Conservation (phyloP, 2,329 filamentous ascomycete genomes). For the Claviceps arundinis region DNA sequence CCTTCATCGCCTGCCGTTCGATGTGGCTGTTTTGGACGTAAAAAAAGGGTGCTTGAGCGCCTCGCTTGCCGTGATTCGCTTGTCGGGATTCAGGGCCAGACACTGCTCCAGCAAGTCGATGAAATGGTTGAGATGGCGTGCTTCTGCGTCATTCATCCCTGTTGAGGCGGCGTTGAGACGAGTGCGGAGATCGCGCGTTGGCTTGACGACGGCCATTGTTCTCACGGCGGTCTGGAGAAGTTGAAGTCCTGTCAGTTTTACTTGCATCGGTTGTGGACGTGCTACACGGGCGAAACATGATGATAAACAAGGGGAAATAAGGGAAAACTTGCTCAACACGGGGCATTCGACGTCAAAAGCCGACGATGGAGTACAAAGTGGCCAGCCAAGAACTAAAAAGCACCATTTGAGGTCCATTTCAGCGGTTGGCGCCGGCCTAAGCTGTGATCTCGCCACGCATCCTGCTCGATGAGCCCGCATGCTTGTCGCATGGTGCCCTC, state of each 20-base stretch:
- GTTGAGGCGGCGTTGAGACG: conserved; percentile 62
- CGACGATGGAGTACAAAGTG: no score
- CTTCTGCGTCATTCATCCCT: conserved; percentile 60
- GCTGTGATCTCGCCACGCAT: neutral
- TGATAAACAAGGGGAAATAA: neutral
- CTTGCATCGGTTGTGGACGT: neutral
- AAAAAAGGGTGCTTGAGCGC: conserved; percentile 88
- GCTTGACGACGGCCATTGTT: conserved; percentile 57
- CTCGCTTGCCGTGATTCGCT: conserved; percentile 74
- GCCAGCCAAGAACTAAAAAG: neutral
- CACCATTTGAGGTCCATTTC: neutral
- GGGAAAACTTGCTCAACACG: neutral
- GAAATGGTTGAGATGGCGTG: conserved; percentile 69
- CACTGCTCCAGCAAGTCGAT: conserved; percentile 81
- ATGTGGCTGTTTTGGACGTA: conserved; percentile 19
- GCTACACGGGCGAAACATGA: neutral
- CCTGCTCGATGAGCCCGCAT: no score
- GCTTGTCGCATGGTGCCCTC: neutral
- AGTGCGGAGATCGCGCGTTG: conserved; percentile 68
- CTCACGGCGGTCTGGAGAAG: conserved; percentile 47
- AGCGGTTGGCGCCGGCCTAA: conserved; percentile 2
- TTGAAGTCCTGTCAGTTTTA: neutral
- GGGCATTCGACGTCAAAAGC: no score
- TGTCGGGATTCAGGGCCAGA: conserved; percentile 80
- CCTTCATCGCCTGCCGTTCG: conserved; percentile 1